These are phyloP conservation scores for Pseudogymnoascus verrucosus DNA, from an alignment of 2,329 filamentous ascomycete genomes.

Conservation along the genomic window DNA sequence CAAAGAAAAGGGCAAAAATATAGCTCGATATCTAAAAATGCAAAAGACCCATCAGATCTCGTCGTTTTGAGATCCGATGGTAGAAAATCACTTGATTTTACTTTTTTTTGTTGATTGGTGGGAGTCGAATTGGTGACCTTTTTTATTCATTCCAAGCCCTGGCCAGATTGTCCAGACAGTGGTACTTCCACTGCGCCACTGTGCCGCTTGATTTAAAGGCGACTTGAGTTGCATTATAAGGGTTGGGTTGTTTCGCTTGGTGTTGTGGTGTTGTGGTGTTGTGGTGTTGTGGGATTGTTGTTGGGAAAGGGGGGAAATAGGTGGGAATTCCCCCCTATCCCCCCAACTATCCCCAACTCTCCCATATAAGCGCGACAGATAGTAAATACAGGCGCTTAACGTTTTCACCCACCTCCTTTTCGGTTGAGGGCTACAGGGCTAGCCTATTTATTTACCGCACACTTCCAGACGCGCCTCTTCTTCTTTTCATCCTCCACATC, in stretches of 20 bases:
- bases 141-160: background rate
- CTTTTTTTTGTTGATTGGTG: background rate
- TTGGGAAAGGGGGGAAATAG: background rate
- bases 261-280: background rate
- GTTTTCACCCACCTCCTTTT: background rate
- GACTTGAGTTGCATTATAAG: background rate
- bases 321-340: background rate
- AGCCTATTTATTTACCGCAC: background rate
- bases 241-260: background rate
- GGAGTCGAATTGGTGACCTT: background rate
- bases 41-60: constrained; percentile 1
- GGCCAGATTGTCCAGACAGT: constrained; percentile 4
- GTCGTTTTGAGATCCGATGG: background rate
- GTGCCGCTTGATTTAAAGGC: background rate
- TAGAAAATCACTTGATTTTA: constrained; percentile 8
- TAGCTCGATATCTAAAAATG: background rate
- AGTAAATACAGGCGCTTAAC: background rate
- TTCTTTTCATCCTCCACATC: background rate
- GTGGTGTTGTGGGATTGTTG: background rate
- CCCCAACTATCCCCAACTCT: background rate
- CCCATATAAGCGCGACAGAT: background rate
- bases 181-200: constrained; percentile 1
- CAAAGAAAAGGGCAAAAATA: background rate
- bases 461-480: background rate
- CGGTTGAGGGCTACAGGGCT: background rate